phyloP scores from a whole-genome alignment of 108 stramenopile genomes.

The Skeletonema costatum region DNA sequence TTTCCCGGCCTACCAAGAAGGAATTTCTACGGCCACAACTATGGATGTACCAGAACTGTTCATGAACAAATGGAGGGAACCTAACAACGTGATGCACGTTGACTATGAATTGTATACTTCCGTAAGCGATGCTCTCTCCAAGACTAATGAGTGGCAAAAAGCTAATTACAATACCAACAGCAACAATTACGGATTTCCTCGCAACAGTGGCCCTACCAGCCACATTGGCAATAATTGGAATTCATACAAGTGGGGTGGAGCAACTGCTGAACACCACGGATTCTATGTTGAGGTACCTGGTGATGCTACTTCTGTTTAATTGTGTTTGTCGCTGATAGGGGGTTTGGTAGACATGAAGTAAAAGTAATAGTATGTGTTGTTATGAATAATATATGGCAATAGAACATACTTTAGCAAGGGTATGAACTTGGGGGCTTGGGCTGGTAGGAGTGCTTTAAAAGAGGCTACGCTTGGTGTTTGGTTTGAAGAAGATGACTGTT shows the following conservation, averaged over 20 bases:
- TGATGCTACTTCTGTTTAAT: neutral
- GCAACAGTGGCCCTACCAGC: constrained; percentile 14
- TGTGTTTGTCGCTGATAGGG: too few relatives aligned
- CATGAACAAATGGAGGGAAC: constrained; percentile 38
- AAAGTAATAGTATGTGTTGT: too few relatives aligned
- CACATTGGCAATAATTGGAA: constrained; percentile 18
- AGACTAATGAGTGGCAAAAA: constrained; percentile 22
- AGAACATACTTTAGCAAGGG: too few relatives aligned
- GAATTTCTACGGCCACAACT: constrained; percentile 5
- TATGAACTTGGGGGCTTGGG: too few relatives aligned
- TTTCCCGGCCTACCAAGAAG: constrained; percentile 8
- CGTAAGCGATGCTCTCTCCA: constrained; percentile 37
- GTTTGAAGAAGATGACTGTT: too few relatives aligned
- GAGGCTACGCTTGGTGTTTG: too few relatives aligned
- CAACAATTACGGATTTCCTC: constrained; percentile 30
- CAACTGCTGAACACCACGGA: constrained; percentile 26
- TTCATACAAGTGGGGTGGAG: constrained; percentile 14
- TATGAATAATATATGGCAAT: too few relatives aligned
- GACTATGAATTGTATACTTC: constrained; percentile 46
- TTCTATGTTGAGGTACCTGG: constrained; percentile 32
- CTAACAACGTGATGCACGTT: constrained; percentile 10
- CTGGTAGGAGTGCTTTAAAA: too few relatives aligned
- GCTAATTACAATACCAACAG: constrained; percentile 31
- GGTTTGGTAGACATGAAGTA: too few relatives aligned
- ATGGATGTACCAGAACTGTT: constrained; percentile 38